phyloP scores from a whole-genome alignment of 441 rosid genomes.

The Hypseocharis bilobata region DNA sequence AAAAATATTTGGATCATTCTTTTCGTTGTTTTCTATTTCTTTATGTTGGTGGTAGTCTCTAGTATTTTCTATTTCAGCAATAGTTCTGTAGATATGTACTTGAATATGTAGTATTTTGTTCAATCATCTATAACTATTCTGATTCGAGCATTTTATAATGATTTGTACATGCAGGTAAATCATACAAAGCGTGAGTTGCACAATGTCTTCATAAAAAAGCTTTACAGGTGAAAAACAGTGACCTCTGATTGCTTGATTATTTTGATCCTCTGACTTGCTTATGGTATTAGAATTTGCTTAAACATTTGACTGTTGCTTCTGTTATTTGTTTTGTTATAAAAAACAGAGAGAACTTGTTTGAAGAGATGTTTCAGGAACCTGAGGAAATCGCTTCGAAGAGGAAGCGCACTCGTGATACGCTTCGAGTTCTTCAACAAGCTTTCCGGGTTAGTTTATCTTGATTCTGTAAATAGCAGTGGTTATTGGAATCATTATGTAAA shows the following conservation, averaged over 20 bases:
- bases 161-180: constrained; percentile 50
- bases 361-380: constrained; percentile 98
- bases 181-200: constrained; percentile 79
- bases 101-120: neutral
- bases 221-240: constrained; percentile 34
- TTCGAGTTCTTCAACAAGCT: constrained; percentile 87
- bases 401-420: constrained; percentile 79
- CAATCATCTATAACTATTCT: neutral
- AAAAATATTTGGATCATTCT: too few species aligned
- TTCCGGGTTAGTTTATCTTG: constrained; percentile 51
- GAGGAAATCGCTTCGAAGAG: constrained; percentile 77
- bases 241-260: neutral
- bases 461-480: neutral
- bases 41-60: too few species aligned
- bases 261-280: neutral
- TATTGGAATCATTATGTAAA: neutral
- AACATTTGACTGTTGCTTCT: constrained; percentile 8
- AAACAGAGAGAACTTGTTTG: constrained; percentile 89
- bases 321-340: constrained; percentile 14
- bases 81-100: neutral
- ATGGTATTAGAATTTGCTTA: neutral
- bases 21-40: too few species aligned
- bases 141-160: neutral
- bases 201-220: constrained; percentile 67
- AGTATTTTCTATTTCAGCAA: too few species aligned